A percentile compares a stretch with the other conserved stretches of the same genome.
phyloP scores from a whole-genome alignment of 1,284 basidiomycete species.

The Inonotus hispidus region DNA sequence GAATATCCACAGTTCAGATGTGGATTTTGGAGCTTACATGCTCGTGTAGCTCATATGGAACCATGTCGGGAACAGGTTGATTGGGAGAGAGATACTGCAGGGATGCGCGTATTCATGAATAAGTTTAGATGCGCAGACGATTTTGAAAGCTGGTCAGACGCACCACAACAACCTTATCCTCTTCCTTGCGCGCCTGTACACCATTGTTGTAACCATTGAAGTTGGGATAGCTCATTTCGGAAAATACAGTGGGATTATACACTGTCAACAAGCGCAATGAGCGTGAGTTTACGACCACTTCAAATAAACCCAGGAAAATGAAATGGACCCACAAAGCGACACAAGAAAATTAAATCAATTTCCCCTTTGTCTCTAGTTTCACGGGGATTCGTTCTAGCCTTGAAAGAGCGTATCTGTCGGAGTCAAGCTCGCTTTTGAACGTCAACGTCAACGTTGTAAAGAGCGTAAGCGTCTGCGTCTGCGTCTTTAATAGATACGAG shows the following conservation, averaged over 20 bases:
- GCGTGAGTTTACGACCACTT: not conserved
- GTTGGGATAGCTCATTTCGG: constrained; percentile 13
- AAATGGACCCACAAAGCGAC: not conserved
- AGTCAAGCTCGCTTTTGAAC: not conserved
- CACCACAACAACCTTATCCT: constrained; percentile 16
- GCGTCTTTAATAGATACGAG: not conserved
- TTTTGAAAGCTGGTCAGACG: not conserved
- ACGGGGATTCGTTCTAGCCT: not conserved
- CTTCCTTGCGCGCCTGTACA: constrained; percentile 7
- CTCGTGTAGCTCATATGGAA: constrained; percentile 34
- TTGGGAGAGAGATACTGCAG: constrained; percentile 31
- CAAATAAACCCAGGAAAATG: no score
- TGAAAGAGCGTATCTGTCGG: not conserved
- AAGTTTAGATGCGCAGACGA: not conserved
- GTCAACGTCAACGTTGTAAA: not conserved
- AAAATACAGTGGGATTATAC: not conserved
- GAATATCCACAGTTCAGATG: not conserved
- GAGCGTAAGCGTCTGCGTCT: not conserved
- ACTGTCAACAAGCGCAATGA: not conserved
- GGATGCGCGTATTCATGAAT: not conserved
- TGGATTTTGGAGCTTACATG: constrained; percentile 21
- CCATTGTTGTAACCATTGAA: constrained; percentile 11
- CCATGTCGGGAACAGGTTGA: constrained; percentile 25
- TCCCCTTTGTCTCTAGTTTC: no score
- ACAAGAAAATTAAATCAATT: not conserved